Conservation (phyloP, 2,329 filamentous ascomycete genomes). For the Claviceps humidiphila region DNA sequence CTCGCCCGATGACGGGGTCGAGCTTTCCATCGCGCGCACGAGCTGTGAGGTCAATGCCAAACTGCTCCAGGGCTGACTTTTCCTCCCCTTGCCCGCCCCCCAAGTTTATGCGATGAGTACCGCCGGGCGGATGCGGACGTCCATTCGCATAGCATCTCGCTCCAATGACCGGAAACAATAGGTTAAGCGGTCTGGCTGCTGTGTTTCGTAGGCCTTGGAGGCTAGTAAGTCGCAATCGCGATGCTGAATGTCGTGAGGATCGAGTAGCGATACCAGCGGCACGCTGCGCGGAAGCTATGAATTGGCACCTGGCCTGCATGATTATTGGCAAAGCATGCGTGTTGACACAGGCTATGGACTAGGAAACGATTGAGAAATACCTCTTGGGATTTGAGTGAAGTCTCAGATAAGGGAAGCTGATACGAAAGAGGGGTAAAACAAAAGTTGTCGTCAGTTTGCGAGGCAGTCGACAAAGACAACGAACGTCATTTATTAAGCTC, state of each 20-base stretch:
- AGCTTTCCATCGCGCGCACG: conserved; percentile 78
- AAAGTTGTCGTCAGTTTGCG: too few species aligned
- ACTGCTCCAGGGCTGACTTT: conserved; percentile 83
- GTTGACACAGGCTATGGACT: not conserved
- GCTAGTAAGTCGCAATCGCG: conserved; percentile 12
- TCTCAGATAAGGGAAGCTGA: too few species aligned
- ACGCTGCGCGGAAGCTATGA: conserved; percentile 25
- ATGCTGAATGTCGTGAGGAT: conserved; percentile 14
- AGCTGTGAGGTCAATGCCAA: conserved; percentile 78
- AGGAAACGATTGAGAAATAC: too few species aligned
- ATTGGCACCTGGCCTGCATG: conserved; percentile 30
- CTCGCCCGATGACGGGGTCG: conserved; percentile 89
- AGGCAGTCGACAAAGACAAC: too few species aligned
- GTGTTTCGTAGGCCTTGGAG: conserved; percentile 12
- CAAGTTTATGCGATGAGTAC: conserved; percentile 88
- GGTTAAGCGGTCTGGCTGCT: conserved; percentile 7
- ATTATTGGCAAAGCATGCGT: conserved; percentile 9
- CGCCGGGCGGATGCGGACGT: conserved; percentile 74
- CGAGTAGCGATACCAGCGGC: conserved; percentile 19
- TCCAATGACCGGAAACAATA: conserved; percentile 27
- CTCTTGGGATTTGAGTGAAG: too few species aligned
- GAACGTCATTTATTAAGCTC: too few species aligned
- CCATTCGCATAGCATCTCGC: conserved; percentile 52
- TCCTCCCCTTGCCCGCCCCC: conserved; percentile 54
- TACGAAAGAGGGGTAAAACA: too few species aligned